These are phyloP conservation scores for Mariannaea sp. DNA, from an alignment of 2,329 filamentous ascomycete genomes.

Conservation along the genomic window DNA sequence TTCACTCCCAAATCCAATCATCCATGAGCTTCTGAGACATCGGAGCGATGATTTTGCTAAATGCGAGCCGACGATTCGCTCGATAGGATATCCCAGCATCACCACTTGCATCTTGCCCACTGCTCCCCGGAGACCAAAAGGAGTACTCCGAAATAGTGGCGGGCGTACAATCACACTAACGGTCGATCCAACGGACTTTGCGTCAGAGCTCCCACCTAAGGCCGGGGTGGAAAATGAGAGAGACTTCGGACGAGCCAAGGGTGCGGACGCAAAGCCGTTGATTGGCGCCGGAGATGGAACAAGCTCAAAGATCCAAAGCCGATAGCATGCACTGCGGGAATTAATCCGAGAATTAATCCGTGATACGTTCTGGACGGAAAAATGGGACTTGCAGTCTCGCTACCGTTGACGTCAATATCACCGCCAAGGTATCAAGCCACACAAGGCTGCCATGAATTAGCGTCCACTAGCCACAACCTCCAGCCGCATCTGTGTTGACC, in stretches of 20 bases:
- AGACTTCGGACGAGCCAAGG: conserved; percentile 15
- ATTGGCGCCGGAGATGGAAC: conserved; percentile 18
- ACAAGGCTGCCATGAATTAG: background rate
- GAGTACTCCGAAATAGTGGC: conserved; percentile 3
- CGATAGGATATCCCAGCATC: too few relatives aligned
- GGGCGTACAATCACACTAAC: background rate
- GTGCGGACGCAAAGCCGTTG: conserved; percentile 21
- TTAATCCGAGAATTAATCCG: conserved; percentile 34
- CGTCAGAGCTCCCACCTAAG: background rate
- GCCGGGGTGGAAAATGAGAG: background rate
- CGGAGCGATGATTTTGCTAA: too few relatives aligned
- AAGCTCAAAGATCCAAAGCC: conserved; percentile 32
- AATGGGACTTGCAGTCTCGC: too few relatives aligned
- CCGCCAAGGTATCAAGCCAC: conserved; percentile 9
- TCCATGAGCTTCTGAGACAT: too few relatives aligned
- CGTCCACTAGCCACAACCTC: conserved; percentile 27
- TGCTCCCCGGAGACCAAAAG: too few relatives aligned
- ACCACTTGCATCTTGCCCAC: too few relatives aligned
- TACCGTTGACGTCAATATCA: background rate
- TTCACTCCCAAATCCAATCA: too few relatives aligned
- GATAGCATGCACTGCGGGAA: background rate
- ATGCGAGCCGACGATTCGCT: background rate
- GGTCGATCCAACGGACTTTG: background rate
- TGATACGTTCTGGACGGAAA: too few relatives aligned
- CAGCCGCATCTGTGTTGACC: conserved; percentile 30